Evolutionary conservation across 352 stramenopile genomes (phyloP), one percentile per base, ranked within the genome.

Genomic region (Phytopythium cucurbitacearum): DNA sequence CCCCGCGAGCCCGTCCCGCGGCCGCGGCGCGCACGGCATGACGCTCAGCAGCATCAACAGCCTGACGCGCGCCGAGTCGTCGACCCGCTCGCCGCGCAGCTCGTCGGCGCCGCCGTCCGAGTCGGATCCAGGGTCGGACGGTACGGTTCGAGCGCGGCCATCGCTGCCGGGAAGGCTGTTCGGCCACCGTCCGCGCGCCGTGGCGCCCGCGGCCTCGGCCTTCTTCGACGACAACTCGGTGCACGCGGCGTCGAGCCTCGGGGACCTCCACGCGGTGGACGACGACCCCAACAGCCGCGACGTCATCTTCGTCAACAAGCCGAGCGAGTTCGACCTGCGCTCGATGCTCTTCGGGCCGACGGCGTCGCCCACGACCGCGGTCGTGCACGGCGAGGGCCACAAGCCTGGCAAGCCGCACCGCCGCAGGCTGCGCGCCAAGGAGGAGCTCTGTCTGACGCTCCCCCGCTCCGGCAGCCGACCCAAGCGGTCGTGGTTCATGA

Each of bases 401-500:
- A n/a, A 39, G 40, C 21, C 42, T 38, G 21, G 50, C 13, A 56
- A 48, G 32, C 5, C 40, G 15, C 11, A 33, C 42, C 33, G 40
- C 21, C 65, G 69, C 32, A 64, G 67, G 8, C 55, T 89, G 5
- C 69, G 78, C 0, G 59, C 59, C 11, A 72, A 69, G 28, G 78
- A 87, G 57, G 78, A 89, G 50, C 47, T 89, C 5, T 89, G 76
- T 40, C 51, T 89, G 7, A 65, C 86, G 7, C 48, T 76, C 6
- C 53, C 64, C 7, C 77, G 77, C 33, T 67, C 58, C 1, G 57
- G 57, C 28, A 57, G 53, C 1, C 64, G 73, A 16, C 51, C 56
- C 7, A 71, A 78, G 39, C 85, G 82, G 38, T 68, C 78, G 4
- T 91, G 80, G 77, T 87, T 84, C 48, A 60, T 91, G 33, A 59